Evolutionary conservation across 768 basidiomycete genomes (phyloP), one percentile per base, ranked within the genome.

Genomic region (Udeniomyces megalosporus): DNA sequence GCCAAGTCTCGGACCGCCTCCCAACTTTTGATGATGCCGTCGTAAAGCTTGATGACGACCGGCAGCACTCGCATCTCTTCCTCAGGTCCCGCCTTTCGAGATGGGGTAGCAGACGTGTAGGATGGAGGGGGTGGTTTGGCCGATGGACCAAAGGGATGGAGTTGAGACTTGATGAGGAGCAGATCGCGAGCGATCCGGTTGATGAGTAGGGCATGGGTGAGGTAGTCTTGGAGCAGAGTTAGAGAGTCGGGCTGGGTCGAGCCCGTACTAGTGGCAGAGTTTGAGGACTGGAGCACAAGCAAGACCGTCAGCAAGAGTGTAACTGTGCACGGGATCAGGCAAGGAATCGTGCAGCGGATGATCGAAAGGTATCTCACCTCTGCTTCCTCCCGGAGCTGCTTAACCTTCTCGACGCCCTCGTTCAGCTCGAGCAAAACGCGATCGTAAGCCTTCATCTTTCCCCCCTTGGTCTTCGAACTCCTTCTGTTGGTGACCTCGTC

Each of bases 111-210:
- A 6, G 67, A 53, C 8, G 66, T 53, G 42, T 68, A 28, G 1
- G 71, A 67, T 4, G 70, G 48, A 24, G 48, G 57, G 24, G 56
- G 45, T 5, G 66, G 58, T 29, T 74, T 61, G 79, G 78, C 6
- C 75, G 79, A 7, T 76, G 70, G 45, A 85, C 76, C 2, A n/a
- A 60, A 61, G 10, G 69, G 62, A 24, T 46, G 51, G 17, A 66
- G 62, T 84, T 73, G 77, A 1, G 84, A 81, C 26, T 80, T 80
- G 64, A 85, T 79, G 52, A 95, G 80, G 26, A 90, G 79, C 4
- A 89, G 79, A 70, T 97, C 92, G 17, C 92, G 84, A 70, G 90
- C 82, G 56, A 88, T 89, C 10, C 92, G 86, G 56, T 84, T 81
- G 22, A 87, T 82, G 54, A 95, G 80, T 34, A 95, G 82, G 66